Evolutionary conservation across 78 protist genomes (phyloP), one percentile per base, ranked within the genome.

Genomic region (Cavenderia fasciculata): DNA sequence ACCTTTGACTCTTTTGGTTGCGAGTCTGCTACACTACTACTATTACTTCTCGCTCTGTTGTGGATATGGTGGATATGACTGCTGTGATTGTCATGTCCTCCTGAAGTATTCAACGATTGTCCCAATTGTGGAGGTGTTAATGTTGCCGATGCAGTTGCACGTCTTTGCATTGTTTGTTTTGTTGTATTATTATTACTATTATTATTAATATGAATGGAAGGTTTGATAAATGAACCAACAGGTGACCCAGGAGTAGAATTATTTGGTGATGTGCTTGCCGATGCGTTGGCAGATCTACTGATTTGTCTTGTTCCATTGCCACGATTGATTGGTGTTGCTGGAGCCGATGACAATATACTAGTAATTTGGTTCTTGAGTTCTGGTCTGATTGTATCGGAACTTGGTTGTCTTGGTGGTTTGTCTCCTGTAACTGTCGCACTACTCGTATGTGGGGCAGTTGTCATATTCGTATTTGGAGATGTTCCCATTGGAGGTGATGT

Each of bases 21-120:
- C n/a, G 46, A 66, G 23, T 82, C 90, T 21, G 78, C 90, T 18
- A 82, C 36, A 43, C 78, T 68, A 33, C 78, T 68, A 68, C 78
- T 68, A 47, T 82, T 82, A 82, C 90, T 82, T 47, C 90, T 82
- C 19, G 68, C 21, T 57, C 90, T 63, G 72, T 27, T 63, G 8
- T 63, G 72, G 5, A 63, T 63, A 19, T 65, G 23, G 29, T 65
- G 29, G 47, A 43, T 72, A 41, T 59, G 44, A 14, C 29, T 59
- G 57, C 36, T 38, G 31, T 63, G 11, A 2, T 1, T 63, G 33
- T 59, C 33, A 38, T 38, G 34, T 40, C 33, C 40, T 56, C 11
- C 23, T 46, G 52, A 46, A 46, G 8, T 8, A 14, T 8, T 11
- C 8, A 46, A 11, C 11, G 52, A 11, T 54, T 18, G 14, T n/a